phyloP scores from a whole-genome alignment of 1,284 basidiomycete genomes.

The Xerocomus minutiporus region DNA sequence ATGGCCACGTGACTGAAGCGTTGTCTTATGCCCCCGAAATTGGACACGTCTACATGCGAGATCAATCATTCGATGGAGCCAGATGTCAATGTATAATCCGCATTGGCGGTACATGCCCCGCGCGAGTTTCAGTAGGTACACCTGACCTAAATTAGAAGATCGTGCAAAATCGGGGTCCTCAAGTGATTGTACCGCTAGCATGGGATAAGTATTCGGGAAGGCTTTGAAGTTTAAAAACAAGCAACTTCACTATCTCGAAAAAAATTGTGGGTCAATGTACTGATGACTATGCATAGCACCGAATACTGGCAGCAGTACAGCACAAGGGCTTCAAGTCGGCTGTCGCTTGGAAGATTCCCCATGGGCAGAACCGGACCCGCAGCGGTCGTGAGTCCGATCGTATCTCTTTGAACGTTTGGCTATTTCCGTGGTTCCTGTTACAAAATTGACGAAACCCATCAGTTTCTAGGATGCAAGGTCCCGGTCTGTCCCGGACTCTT shows the following conservation, averaged over 20 bases:
- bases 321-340: not conserved
- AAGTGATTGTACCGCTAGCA: too few relatives aligned
- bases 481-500: conserved; percentile 17
- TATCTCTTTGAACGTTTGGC: not conserved
- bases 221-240: not conserved
- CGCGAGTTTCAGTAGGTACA: not conserved
- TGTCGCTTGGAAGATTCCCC: conserved; percentile 2
- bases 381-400: conserved; percentile 1
- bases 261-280: not conserved
- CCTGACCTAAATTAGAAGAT: not conserved
- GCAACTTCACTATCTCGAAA: not conserved
- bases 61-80: too few relatives aligned
- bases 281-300: not conserved
- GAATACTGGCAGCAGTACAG: not conserved
- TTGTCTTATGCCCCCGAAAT: too few relatives aligned
- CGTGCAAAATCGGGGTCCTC: not conserved
- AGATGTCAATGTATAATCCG: not conserved
- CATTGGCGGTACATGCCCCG: not conserved
- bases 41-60: too few relatives aligned
- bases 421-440: not conserved
- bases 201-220: too few relatives aligned
- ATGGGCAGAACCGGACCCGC: not conserved
- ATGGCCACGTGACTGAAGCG: not conserved
- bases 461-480: conserved; percentile 7
- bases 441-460: not conserved